Base-by-base conservation (phyloP, 2,329 filamentous ascomycete species). In the Diaporthe eres region DNA sequence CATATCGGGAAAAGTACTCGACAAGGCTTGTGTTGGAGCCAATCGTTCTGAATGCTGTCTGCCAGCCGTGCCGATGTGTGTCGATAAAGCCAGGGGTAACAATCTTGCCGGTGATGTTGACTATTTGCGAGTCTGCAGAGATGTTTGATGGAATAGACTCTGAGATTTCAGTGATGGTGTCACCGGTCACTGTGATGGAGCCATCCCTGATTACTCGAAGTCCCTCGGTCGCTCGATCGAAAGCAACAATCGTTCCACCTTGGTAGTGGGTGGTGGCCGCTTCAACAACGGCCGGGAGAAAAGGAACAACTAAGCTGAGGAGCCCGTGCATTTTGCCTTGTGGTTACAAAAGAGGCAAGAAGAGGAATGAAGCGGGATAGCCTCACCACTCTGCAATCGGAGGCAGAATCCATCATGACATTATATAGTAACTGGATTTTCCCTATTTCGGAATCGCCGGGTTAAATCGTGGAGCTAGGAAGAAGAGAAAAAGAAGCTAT, bases 11-110 rank as follows among this genome's bases (percentile, higher is more conserved):
- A 51, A 90, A 84, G 80, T 90, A 91, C 61, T 89, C 84, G 7
- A 85, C 81, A 22, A 90, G 80, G 0, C 84, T 88, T 0, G 86
- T 87, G 78, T 91, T 90, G 10, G 88, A 86, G 1, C 77, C 87
- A 1, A 91, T 78, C 0, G 89, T 90, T 78, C 88, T 89, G 78
- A 87, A 86, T 13, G 84, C 87, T 0, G 90, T 90, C 78, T 91
- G 88, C 90, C 89, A 90, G 0, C 86, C 85, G 76, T 90, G 88
- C 1, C 86, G 86, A 77, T 91, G 90, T 0, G 89, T 91, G 80
- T 91, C 88, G 75, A 91, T 83, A 80, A 91, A 90, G 12, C 90
- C 89, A 0, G 89, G 88, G 0, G 85, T 86, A 71, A 91, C 83
- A 75, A 90, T 91, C 78, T 89, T 88, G 71, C 86, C 83, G 0